These are phyloP conservation scores for Pythium monospermum DNA, from an alignment of 352 stramenopile species.

Conservation along the genomic window DNA sequence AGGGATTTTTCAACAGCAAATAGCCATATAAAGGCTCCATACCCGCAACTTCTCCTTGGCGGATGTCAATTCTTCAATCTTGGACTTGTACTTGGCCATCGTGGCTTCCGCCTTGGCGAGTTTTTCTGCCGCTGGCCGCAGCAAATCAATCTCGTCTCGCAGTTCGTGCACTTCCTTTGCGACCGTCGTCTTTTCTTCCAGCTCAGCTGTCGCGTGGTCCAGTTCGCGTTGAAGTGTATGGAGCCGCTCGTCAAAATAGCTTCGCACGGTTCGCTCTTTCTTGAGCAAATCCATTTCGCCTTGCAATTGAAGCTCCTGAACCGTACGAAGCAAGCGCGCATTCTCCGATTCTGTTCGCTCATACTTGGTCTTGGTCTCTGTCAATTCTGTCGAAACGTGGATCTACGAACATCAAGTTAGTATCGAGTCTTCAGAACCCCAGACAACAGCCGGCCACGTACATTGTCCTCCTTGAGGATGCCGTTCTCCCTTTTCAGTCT, in stretches of 20 bases:
- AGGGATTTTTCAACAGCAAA: too few relatives aligned
- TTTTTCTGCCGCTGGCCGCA: constrained; percentile 46
- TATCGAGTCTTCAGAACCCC: not conserved
- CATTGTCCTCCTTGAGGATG: constrained; percentile 61
- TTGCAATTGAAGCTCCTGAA: constrained; percentile 38
- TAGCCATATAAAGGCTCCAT: too few relatives aligned
- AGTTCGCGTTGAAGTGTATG: constrained; percentile 41
- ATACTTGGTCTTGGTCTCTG: constrained; percentile 18
- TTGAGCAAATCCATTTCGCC: constrained; percentile 44
- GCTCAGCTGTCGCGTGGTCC: constrained; percentile 22
- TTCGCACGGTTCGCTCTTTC: constrained; percentile 47
- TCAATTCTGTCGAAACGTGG: constrained; percentile 33
- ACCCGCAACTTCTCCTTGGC: constrained; percentile 56
- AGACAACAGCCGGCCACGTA: constrained; percentile 15
- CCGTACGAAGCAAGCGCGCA: constrained; percentile 20
- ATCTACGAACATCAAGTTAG: constrained; percentile 19
- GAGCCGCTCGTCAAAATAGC: constrained; percentile 48
- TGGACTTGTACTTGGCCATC: constrained; percentile 61
- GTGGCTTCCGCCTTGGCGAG: constrained; percentile 39
- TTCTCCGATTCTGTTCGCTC: constrained; percentile 28
- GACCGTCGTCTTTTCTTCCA: constrained; percentile 29
- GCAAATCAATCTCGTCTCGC: constrained; percentile 64
- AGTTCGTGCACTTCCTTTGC: constrained; percentile 35
- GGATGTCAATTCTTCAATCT: constrained; percentile 54
- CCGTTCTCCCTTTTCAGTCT: constrained; percentile 41